phyloP scores from a whole-genome alignment of 176 grass and related monocot genomes.

The Elaeis guineensis region DNA sequence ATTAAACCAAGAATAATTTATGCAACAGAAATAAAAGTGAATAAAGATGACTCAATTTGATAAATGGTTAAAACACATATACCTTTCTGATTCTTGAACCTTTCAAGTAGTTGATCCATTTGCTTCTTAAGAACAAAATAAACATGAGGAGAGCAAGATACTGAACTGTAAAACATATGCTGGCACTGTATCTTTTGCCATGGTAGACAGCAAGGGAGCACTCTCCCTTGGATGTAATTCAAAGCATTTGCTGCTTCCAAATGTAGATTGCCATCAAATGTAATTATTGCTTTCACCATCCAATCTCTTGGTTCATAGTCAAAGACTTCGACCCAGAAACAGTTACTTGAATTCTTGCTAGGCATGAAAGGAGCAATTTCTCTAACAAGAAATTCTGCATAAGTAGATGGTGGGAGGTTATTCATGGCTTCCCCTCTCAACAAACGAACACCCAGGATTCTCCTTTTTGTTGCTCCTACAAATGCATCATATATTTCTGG shows the following conservation, averaged over 20 bases:
- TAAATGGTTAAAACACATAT: conserved; percentile 13
- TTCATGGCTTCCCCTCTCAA: conserved; percentile 25
- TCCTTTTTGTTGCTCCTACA: conserved; percentile 33
- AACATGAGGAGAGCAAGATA: conserved; percentile 54
- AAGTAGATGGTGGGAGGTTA: conserved; percentile 30
- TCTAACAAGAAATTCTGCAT: conserved; percentile 55
- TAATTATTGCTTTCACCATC: conserved; percentile 52
- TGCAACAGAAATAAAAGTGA: too few species aligned
- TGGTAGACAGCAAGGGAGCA: conserved; percentile 47
- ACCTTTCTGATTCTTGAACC: conserved; percentile 62
- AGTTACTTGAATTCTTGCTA: conserved; percentile 55
- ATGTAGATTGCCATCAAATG: conserved; percentile 81
- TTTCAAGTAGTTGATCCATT: conserved; percentile 47
- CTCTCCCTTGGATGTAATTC: conserved; percentile 60
- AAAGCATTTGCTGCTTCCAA: conserved; percentile 79
- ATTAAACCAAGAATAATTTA: too few species aligned
- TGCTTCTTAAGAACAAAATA: conserved; percentile 58
- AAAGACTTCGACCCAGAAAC: conserved; percentile 65
- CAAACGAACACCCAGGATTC: conserved; percentile 53
- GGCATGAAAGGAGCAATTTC: conserved; percentile 68
- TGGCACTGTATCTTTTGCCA: conserved; percentile 91
- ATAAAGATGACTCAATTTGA: too few species aligned
- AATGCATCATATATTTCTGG: conserved; percentile 63
- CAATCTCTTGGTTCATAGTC: conserved; percentile 43
- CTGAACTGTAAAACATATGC: conserved; percentile 74